Percentiles rank a stretch among this genome's conserved stretches.
Conservation (phyloP, 2,329 filamentous ascomycete species). For the Calonectria naviculata region DNA sequence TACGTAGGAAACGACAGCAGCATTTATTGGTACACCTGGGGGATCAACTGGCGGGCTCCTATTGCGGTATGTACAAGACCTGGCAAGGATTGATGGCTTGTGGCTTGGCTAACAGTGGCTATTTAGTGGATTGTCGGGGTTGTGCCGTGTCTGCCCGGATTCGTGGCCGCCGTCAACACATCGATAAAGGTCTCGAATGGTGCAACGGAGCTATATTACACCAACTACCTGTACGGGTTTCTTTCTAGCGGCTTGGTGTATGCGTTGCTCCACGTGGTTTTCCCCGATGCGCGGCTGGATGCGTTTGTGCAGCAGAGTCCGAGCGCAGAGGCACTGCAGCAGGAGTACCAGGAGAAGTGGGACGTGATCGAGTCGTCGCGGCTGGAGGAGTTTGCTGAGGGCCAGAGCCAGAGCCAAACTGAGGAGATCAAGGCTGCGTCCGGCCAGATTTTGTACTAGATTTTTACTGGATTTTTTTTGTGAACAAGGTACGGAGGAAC, state of each 20-base stretch:
- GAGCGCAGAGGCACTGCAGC: constrained; percentile 41
- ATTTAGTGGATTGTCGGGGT: constrained; percentile 52
- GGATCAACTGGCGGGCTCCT: constrained; percentile 53
- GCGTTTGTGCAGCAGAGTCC: constrained; percentile 41
- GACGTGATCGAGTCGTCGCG: constrained; percentile 38
- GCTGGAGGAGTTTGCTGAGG: constrained; percentile 15
- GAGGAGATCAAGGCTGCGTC: constrained; percentile 17
- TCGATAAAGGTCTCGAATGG: constrained; percentile 47
- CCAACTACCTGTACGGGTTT: constrained; percentile 54
- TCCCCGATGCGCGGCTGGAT: constrained; percentile 42
- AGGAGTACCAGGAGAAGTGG: constrained; percentile 44
- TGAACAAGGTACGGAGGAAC: neutral
- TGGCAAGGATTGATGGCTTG: neutral
- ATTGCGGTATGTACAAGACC: constrained; percentile 47
- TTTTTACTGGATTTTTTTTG: too few species aligned
- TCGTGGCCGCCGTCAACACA: constrained; percentile 52
- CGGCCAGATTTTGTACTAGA: neutral
- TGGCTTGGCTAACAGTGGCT: neutral
- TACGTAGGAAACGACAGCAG: constrained; percentile 43
- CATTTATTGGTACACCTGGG: constrained; percentile 54
- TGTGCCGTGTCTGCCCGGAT: constrained; percentile 54
- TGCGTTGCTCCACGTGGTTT: constrained; percentile 41
- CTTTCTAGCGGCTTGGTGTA: constrained; percentile 47
- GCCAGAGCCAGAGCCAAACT: constrained; percentile 7
- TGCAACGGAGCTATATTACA: constrained; percentile 51